phyloP scores from a whole-genome alignment of 2,329 filamentous ascomycete genomes.

The Dothiorella sarmentorum region DNA sequence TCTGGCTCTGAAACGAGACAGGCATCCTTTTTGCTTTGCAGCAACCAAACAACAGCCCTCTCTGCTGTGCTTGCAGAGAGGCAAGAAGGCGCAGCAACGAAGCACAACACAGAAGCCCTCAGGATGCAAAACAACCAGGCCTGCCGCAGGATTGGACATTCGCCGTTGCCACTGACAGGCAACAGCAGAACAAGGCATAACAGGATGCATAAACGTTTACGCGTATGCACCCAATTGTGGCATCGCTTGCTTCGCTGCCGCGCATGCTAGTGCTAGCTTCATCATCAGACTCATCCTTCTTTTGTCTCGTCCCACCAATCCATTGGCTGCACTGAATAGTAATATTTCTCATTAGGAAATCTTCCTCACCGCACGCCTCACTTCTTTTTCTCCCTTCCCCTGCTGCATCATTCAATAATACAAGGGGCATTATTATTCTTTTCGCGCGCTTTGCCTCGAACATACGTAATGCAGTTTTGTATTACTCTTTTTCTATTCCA shows the following conservation, averaged over 20 bases:
- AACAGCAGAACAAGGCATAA: background rate
- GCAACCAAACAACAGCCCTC: background rate
- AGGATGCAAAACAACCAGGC: no score
- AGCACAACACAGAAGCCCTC: no score
- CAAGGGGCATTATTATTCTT: no score
- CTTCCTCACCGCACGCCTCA: background rate
- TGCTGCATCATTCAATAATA: no score
- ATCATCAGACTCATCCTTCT: background rate
- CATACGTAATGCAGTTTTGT: no score
- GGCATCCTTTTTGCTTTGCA: background rate
- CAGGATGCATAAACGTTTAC: background rate
- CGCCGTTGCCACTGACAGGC: no score
- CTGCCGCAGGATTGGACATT: no score
- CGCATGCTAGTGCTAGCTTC: background rate
- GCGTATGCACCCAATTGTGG: background rate
- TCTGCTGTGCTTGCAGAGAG: no score
- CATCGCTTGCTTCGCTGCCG: background rate
- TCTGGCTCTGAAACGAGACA: background rate
- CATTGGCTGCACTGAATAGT: background rate
- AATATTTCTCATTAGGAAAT: background rate
- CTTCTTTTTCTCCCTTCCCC: background rate
- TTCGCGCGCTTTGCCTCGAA: no score
- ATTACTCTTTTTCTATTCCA: no score
- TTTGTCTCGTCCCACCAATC: background rate
- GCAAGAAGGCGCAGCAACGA: no score